Evolutionary conservation across 2,329 filamentous ascomycete species (phyloP).

Genomic region (Penicillium vulpinum): DNA sequence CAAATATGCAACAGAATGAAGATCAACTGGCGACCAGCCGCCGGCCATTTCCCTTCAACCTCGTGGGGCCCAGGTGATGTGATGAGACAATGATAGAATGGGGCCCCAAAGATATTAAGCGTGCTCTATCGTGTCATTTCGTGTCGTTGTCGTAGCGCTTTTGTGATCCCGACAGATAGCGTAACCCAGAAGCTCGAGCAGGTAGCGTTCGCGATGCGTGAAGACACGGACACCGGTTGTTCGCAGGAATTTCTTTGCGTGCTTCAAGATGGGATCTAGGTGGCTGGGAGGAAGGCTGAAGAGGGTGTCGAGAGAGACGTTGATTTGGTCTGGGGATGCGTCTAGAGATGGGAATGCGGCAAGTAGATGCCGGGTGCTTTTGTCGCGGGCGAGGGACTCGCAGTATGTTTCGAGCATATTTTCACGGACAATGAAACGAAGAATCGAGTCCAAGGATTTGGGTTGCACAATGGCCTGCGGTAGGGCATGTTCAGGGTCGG

Average conservation of each 20-base stretch:
- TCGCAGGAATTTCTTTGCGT: slow-evolving; percentile 17
- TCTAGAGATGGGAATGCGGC: not conserved
- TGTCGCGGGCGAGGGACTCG: slow-evolving; percentile 26
- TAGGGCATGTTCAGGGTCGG: slow-evolving; percentile 5
- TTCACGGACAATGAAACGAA: slow-evolving; percentile 27
- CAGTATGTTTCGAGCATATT: slow-evolving; percentile 31
- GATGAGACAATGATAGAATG: not conserved
- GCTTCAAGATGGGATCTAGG: slow-evolving; percentile 1
- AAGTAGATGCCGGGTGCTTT: slow-evolving; percentile 10
- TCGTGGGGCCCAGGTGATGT: not conserved
- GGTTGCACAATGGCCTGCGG: slow-evolving; percentile 8
- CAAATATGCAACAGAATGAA: not conserved
- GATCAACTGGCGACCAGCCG: not conserved
- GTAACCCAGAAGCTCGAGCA: slow-evolving; percentile 24
- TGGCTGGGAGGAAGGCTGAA: slow-evolving; percentile 4
- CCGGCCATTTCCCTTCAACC: not conserved
- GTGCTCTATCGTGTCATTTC: not conserved
- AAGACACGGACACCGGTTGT: slow-evolving; percentile 18
- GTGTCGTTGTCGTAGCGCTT: not conserved
- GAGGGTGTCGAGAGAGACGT: slow-evolving; percentile 16
- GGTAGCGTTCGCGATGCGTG: slow-evolving; percentile 24
- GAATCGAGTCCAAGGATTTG: slow-evolving; percentile 22
- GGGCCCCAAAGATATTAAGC: not conserved
- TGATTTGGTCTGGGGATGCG: slow-evolving; percentile 8
- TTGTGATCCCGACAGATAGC: slow-evolving; percentile 25